These are phyloP conservation scores for Hirschfeldia incana DNA, from an alignment of 345 rosid genomes.

Conservation along the genomic window DNA sequence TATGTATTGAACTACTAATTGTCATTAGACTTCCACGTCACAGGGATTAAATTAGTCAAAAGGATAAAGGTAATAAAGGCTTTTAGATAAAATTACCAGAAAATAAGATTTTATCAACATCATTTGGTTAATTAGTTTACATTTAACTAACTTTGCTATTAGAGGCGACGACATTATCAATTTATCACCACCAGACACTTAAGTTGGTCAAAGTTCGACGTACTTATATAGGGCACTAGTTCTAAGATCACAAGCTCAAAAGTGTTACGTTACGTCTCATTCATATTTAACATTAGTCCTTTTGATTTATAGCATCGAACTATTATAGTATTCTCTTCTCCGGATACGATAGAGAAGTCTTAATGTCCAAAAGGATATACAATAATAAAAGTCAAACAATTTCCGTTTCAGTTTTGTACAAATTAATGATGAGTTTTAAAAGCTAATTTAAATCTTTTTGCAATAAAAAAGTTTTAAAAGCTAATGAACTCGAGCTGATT, in stretches of 20 bases:
- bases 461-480: too few relatives aligned
- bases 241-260: neutral
- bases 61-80: neutral
- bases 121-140: neutral
- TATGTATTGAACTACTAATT: neutral
- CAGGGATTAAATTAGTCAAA: neutral
- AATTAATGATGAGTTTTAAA: too few relatives aligned
- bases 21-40: conserved; percentile 7
- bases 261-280: conserved; percentile 12
- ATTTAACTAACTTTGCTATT: conserved; percentile 16
- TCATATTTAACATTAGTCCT: neutral
- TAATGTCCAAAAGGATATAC: too few relatives aligned
- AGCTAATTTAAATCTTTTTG: too few relatives aligned
- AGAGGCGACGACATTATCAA: neutral
- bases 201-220: conserved; percentile 27
- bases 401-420: too few relatives aligned
- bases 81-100: neutral
- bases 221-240: neutral
- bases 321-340: conserved; percentile 2
- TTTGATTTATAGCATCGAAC: neutral
- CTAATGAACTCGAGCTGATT: too few relatives aligned
- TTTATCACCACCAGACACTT: neutral
- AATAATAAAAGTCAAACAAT: too few relatives aligned
- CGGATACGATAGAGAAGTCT: too few relatives aligned
- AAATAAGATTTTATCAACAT: conserved; percentile 18